Evolutionary conservation across 1,284 basidiomycete genomes (phyloP).

Genomic region (Tylopilus sp.): DNA sequence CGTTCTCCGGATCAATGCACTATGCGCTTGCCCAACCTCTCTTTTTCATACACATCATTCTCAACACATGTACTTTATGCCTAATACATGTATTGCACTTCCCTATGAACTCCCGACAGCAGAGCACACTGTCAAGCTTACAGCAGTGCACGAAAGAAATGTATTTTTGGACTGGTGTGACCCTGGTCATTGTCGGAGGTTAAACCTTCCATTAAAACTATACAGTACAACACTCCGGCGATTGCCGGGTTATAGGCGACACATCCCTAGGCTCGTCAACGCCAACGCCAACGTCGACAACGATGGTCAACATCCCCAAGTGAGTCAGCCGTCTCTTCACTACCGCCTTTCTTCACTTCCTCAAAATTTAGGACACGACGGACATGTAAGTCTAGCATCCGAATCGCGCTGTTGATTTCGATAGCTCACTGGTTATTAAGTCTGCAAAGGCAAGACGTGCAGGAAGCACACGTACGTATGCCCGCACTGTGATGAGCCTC

Average conservation of each 20-base stretch:
- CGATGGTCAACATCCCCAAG: constrained; percentile 92
- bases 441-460: constrained; percentile 99
- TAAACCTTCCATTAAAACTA: constrained; percentile 24
- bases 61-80: too few relatives aligned
- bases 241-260: constrained; percentile 22
- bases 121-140: too few relatives aligned
- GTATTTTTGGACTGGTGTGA: too few relatives aligned
- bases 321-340: constrained; percentile 38
- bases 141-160: too few relatives aligned
- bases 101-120: too few relatives aligned
- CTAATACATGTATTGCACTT: too few relatives aligned
- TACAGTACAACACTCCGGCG: constrained; percentile 26
- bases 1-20: too few relatives aligned
- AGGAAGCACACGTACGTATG: constrained; percentile 92
- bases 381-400: constrained; percentile 59
- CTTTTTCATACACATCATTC: too few relatives aligned
- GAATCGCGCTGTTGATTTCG: constrained; percentile 7
- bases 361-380: constrained; percentile 61
- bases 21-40: too few relatives aligned
- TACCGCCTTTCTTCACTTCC: constrained; percentile 21
- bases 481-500: background rate
- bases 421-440: constrained; percentile 37
- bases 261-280: constrained; percentile 11
- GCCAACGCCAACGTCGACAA: constrained; percentile 34
- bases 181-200: too few relatives aligned